A percentile compares a stretch with the other conserved stretches of the same genome.
phyloP scores from a whole-genome alignment of 2,329 filamentous ascomycete genomes.

The Aspergillus awamori region DNA sequence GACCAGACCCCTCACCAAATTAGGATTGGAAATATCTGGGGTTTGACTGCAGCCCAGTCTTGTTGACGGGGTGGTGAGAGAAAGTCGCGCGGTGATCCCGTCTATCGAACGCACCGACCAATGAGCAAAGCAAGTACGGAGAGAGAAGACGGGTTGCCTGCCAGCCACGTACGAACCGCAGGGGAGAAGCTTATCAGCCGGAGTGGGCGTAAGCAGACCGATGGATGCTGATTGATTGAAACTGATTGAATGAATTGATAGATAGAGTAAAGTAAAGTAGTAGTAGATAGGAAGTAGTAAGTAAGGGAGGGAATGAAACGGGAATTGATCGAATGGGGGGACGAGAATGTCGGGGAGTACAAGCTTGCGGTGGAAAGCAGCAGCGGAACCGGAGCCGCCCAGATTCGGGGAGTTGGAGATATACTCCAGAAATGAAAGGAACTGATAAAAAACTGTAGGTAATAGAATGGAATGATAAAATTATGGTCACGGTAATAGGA shows the following conservation, averaged over 20 bases:
- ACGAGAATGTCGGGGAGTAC: slow-evolving; percentile 17
- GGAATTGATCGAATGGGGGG: too few relatives aligned
- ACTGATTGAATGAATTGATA: neutral
- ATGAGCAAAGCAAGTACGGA: slow-evolving; percentile 10
- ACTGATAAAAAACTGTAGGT: neutral
- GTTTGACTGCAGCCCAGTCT: neutral
- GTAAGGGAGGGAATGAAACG: too few relatives aligned
- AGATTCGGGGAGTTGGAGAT: slow-evolving; percentile 1
- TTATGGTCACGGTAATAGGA: neutral
- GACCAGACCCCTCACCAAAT: slow-evolving; percentile 12
- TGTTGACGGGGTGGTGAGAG: neutral
- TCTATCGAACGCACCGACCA: slow-evolving; percentile 21
- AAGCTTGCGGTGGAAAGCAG: neutral
- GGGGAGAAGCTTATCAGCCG: slow-evolving; percentile 32
- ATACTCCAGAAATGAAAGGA: neutral
- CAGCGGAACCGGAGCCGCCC: slow-evolving; percentile 24
- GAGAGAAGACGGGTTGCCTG: slow-evolving; percentile 6
- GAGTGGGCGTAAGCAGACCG: neutral
- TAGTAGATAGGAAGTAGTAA: slow-evolving; percentile 1
- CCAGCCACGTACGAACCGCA: slow-evolving; percentile 24
- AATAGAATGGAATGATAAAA: neutral
- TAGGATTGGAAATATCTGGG: slow-evolving; percentile 15
- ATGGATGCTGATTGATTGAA: neutral
- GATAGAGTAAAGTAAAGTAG: neutral
- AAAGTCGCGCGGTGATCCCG: slow-evolving; percentile 13